Base-by-base conservation (phyloP, 306 rosid species). In the Sindora glabra region DNA sequence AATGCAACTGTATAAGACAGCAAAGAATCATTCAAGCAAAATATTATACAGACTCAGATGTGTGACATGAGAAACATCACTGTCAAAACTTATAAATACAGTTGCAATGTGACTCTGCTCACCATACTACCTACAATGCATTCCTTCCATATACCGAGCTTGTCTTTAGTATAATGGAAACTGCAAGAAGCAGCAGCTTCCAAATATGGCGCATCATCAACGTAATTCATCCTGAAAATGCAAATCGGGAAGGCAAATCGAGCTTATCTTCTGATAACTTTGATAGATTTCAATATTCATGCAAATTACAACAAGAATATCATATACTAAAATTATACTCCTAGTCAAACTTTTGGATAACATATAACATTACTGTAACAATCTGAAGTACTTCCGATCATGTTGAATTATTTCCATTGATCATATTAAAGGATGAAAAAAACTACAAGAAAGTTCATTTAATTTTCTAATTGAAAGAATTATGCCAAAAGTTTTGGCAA, bases 81-180 rank as follows among this genome's bases (percentile, higher is more conserved):
- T 57, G 47, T 64, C 78, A 77, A 82, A 81, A 68, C 65, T 73
- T 68, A 48, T 65, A 48, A n/a, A 47, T 67, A 74, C 83, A 69
- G 67, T 69, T 53, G 76, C 53, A 69, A 67, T 50, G 71, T 44
- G 41, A 36, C 67, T 68, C 72, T 27, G 18, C 65, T 69, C 55
- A 50, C 68, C 40, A 64, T 49, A 39, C 48, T 45, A n/a, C 60
- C 41, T 14, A 27, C 26, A 69, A 15, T 55, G 23, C 15, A 65
- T 36, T 29, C 48, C 19, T 22, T 27, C 29, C 65, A 46, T 11
- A 10, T 11, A 9, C 40, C 23, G 15, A 44, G 56, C 19, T 23
- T 32, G 19, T 67, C 61, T 73, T 36, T 48, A 25, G 22, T 25
- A 41, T 72, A 40, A 18, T 1, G 1, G 25, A 5, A 50, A 52